phyloP scores from a whole-genome alignment of 176 grass and related monocot species.

The Panicum miliaceum region DNA sequence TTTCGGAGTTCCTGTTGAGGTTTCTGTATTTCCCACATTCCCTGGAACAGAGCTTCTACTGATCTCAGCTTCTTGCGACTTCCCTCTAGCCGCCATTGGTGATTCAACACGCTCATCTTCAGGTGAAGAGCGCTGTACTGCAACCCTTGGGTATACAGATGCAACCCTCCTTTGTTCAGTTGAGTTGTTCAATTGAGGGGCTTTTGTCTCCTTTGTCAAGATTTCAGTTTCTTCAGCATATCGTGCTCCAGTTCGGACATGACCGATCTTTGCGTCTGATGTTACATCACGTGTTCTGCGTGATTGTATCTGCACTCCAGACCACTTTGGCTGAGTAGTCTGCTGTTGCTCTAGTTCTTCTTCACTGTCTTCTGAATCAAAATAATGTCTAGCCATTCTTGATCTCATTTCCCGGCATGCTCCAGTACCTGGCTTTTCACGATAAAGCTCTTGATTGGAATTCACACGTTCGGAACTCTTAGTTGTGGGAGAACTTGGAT shows the following conservation, averaged over 20 bases:
- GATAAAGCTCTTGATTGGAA: slow-evolving; percentile 32
- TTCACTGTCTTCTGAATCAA: slow-evolving; percentile 54
- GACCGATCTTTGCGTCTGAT: slow-evolving; percentile 42
- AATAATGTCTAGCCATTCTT: slow-evolving; percentile 44
- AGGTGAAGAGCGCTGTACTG: slow-evolving; percentile 42
- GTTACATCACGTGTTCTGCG: slow-evolving; percentile 54
- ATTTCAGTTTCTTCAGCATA: slow-evolving; percentile 36
- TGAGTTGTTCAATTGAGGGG: slow-evolving; percentile 7
- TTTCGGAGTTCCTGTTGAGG: slow-evolving; percentile 32
- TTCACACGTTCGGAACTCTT: slow-evolving; percentile 38
- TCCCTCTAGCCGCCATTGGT: slow-evolving; percentile 31
- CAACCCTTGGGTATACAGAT: slow-evolving; percentile 36
- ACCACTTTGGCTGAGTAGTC: slow-evolving; percentile 35
- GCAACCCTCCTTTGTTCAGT: slow-evolving; percentile 35
- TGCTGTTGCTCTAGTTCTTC: slow-evolving; percentile 41
- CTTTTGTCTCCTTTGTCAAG: slow-evolving; percentile 28
- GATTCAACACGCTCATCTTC: slow-evolving; percentile 44
- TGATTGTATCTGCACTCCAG: slow-evolving; percentile 59
- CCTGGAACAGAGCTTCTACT: slow-evolving; percentile 31
- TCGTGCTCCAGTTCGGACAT: slow-evolving; percentile 23
- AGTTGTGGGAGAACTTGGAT: slow-evolving; percentile 12
- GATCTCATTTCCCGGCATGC: slow-evolving; percentile 38
- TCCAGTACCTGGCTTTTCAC: slow-evolving; percentile 37
- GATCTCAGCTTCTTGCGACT: slow-evolving; percentile 27
- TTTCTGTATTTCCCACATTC: slow-evolving; percentile 36